phyloP scores from a whole-genome alignment of 148 eudicot genomes.

The Rhododendron vialii region DNA sequence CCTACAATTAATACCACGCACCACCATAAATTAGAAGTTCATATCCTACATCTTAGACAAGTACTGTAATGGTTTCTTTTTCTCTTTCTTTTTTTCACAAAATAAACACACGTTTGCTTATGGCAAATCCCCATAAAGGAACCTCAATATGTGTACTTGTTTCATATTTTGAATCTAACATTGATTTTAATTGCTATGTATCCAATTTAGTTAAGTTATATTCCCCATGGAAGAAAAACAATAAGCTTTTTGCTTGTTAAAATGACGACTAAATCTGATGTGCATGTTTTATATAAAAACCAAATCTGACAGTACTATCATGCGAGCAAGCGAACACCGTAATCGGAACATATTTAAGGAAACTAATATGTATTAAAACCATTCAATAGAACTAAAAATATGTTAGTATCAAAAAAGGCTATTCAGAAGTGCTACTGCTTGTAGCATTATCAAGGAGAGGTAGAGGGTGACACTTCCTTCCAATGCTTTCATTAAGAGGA shows the following conservation, averaged over 20 bases:
- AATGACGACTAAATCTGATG: not conserved
- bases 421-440: too few species aligned
- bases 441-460: too few species aligned
- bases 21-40: not conserved
- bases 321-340: not conserved
- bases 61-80: not conserved
- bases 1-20: slow-evolving; percentile 33
- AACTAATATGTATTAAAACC: not conserved
- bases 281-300: not conserved
- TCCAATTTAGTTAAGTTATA: not conserved
- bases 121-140: not conserved
- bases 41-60: not conserved
- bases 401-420: too few species aligned
- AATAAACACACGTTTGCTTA: not conserved
- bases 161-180: not conserved
- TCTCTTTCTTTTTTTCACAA: not conserved
- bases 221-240: not conserved
- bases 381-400: too few species aligned
- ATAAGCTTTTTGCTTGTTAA: not conserved
- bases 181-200: not conserved
- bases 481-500: too few species aligned
- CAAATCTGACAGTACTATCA: not conserved
- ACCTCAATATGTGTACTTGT: not conserved
- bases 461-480: too few species aligned
- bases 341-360: not conserved